These are phyloP conservation scores for Exsudoporus frostii DNA, from an alignment of 768 basidiomycete species.

Conservation along the genomic window DNA sequence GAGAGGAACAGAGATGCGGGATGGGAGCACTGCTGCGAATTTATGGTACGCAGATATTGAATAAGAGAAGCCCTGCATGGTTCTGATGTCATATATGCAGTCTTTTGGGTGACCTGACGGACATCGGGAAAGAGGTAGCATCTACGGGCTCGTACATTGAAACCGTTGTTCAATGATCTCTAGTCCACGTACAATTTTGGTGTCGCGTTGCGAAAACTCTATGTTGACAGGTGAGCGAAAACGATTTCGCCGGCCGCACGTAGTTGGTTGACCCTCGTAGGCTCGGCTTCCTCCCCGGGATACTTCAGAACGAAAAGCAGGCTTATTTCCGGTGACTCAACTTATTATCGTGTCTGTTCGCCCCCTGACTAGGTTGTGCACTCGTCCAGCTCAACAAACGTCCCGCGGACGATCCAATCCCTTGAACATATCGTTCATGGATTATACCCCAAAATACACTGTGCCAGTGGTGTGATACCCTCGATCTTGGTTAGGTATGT, in stretches of 20 bases:
- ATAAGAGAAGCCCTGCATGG: not conserved
- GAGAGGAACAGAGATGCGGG: conserved; percentile 52
- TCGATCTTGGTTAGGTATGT: conserved; percentile 54
- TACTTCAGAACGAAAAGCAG: conserved; percentile 39
- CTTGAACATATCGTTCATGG: conserved; percentile 73
- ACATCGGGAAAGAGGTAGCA: conserved; percentile 62
- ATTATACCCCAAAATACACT: conserved; percentile 58
- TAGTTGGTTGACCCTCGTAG: conserved; percentile 32
- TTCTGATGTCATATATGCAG: conserved; percentile 32
- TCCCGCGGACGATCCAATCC: conserved; percentile 74
- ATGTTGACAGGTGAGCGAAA: conserved; percentile 55
- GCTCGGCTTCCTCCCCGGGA: conserved; percentile 61
- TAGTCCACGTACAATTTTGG: conserved; percentile 71
- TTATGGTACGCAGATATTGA: conserved; percentile 51
- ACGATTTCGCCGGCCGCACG: not conserved
- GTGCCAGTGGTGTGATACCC: conserved; percentile 43
- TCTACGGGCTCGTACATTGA: not conserved
- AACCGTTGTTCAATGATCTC: not conserved
- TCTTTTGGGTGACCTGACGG: conserved; percentile 49
- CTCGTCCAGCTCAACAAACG: conserved; percentile 59
- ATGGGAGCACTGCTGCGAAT: conserved; percentile 53
- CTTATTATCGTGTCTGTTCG: not conserved
- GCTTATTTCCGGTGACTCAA: conserved; percentile 59
- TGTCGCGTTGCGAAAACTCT: conserved; percentile 53
- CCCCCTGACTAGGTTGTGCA: not conserved